Base-by-base conservation (phyloP, 441 rosid species). In the Pelargonium australe region DNA sequence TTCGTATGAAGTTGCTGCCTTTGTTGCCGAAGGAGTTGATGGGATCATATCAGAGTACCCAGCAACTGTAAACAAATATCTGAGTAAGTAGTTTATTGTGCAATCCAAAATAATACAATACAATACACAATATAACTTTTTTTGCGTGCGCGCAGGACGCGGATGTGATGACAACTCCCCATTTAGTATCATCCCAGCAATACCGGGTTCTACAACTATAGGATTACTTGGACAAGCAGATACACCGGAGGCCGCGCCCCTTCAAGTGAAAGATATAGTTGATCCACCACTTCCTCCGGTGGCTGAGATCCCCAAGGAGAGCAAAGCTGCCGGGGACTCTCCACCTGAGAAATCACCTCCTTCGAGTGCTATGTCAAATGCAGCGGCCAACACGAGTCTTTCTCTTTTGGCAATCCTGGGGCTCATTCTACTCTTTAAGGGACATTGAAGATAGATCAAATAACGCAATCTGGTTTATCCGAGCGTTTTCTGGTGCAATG, bases 1-100 rank as follows among this genome's bases (percentile, higher is more conserved):
- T 3, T 72, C 71, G 0, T 8, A 81, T 45, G 96, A 94, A 80
- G 67, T 91, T 64, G 96, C 96, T 44, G 85, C 94, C 41, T 87
- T 77, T 70, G 66, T 78, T n/a, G 75, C 72, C 68, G 89, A 83
- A n/a, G 74, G 70, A 8, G 84, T 89, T 13, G 88, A 89, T 72
- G 97, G 96, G 28, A 66, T 94, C 71, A 57, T 85, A 66, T 91
- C 87, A 0, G 88, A 89, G 49, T 89, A 68, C 75, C 95, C 95
- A 4, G 85, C 71, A 57, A 86, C 91, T 1, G 85, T 88, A 13
- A 70, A 37, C 81, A 83, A 76, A 81, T 86, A 81, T 71, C 37
- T 80, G 58, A 83, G 91, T 89, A 78, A 86, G 92, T 75, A 17
- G 53, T 25, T 63, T 17, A 61, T n/a, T 25, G 45, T 47, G 25